Conservation (phyloP, 106 monocot genomes). For the Phalaenopsis equestris region DNA sequence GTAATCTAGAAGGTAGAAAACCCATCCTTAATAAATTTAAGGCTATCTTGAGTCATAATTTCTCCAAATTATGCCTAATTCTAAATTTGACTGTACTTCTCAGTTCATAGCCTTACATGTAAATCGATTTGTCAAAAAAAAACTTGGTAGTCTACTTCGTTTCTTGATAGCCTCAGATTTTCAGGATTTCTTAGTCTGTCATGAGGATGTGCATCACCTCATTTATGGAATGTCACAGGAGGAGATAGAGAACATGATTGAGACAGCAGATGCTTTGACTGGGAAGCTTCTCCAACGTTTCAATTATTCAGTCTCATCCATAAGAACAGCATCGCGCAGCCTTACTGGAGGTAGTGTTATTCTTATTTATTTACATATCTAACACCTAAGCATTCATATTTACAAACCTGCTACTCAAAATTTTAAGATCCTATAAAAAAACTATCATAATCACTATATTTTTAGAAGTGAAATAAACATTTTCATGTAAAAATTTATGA, state of each 20-base stretch:
- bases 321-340: slow-evolving; percentile 60
- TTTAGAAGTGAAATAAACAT: no score
- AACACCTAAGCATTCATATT: no score
- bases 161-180: background rate
- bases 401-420: no score
- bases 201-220: background rate
- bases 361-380: no score
- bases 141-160: background rate
- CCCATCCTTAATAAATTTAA: no score
- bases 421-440: no score
- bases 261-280: slow-evolving; percentile 78
- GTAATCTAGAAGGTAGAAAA: no score
- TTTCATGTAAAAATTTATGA: no score
- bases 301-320: slow-evolving; percentile 68
- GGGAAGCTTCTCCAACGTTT: slow-evolving; percentile 80
- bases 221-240: slow-evolving; percentile 35
- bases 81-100: background rate
- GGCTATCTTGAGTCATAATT: background rate
- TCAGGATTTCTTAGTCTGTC: background rate
- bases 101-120: background rate
- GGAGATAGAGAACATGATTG: slow-evolving; percentile 93
- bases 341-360: slow-evolving; percentile 55
- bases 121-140: background rate
- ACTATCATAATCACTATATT: no score
- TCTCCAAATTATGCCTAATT: background rate